A percentile compares a stretch with the other conserved stretches of the same genome.
These are phyloP conservation scores for Tardiomyces blankii DNA, from an alignment of 1,139 yeast genomes.

Conservation along the genomic window DNA sequence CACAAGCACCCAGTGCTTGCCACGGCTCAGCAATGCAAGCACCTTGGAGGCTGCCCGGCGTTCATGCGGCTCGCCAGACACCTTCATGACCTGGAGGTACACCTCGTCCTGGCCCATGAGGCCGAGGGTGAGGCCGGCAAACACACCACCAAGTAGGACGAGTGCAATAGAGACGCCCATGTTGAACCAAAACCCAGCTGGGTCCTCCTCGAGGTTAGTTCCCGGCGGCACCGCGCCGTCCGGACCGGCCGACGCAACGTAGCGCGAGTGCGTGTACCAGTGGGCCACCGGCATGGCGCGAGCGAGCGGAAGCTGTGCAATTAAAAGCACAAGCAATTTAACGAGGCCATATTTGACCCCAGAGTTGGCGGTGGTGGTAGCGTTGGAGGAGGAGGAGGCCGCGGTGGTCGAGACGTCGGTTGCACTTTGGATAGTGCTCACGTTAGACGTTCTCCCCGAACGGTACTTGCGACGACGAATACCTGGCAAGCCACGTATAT, in stretches of 20 bases:
- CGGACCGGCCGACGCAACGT: not conserved
- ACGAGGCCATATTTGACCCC: not conserved
- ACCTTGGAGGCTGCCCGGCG: constrained; percentile 66
- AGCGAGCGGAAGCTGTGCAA: constrained; percentile 1
- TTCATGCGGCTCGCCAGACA: constrained; percentile 45
- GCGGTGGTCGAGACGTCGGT: too few relatives aligned
- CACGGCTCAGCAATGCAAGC: constrained; percentile 57
- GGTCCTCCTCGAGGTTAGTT: not conserved
- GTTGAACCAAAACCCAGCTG: constrained; percentile 39
- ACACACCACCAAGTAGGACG: constrained; percentile 86
- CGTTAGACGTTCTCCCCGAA: too few relatives aligned
- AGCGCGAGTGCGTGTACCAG: too few relatives aligned
- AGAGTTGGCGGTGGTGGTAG: too few relatives aligned
- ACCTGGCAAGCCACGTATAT: too few relatives aligned
- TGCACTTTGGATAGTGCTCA: too few relatives aligned
- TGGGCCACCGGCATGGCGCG: not conserved
- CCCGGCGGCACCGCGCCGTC: not conserved
- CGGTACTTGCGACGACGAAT: not conserved
- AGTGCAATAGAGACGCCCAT: constrained; percentile 50
- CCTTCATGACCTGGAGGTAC: constrained; percentile 38
- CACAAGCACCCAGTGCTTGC: constrained; percentile 97
- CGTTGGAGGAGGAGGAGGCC: not conserved
- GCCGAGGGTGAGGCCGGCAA: constrained; percentile 91
- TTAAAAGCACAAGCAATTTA: not conserved
- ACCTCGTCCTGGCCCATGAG: constrained; percentile 98